Evolutionary conservation across 495 filamentous ascomycete genomes (phyloP).

Genomic region (Tuber borchii): DNA sequence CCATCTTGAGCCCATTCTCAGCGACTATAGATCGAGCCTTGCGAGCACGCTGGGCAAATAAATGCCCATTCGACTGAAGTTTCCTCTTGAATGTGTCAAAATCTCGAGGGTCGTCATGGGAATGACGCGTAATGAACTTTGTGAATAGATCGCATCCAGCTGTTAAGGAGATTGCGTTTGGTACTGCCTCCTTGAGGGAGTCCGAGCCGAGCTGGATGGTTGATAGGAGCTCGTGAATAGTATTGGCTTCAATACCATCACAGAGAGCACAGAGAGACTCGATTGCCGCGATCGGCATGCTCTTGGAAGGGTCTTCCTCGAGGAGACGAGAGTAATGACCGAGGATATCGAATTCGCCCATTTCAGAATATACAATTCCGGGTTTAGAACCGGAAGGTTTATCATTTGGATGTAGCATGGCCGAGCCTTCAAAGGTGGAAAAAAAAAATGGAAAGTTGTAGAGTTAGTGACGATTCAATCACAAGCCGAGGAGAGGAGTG

Average conservation of each 20-base stretch:
- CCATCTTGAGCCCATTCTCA: constrained; percentile 63
- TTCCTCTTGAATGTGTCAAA: constrained; percentile 79
- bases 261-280: constrained; percentile 83
- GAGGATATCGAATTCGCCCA: constrained; percentile 40
- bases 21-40: constrained; percentile 77
- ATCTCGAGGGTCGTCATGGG: constrained; percentile 51
- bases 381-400: constrained; percentile 25
- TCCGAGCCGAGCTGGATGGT: constrained; percentile 67
- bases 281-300: constrained; percentile 93
- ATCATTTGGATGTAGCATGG: constrained; percentile 9
- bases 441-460: neutral
- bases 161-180: constrained; percentile 83
- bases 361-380: constrained; percentile 37
- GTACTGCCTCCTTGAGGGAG: constrained; percentile 64
- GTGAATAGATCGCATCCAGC: constrained; percentile 95
- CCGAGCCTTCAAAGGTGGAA: neutral
- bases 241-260: constrained; percentile 64
- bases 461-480: neutral
- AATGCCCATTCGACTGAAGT: constrained; percentile 69
- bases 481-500: neutral
- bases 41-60: constrained; percentile 85
- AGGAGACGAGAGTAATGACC: constrained; percentile 36
- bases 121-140: constrained; percentile 69
- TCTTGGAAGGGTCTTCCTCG: constrained; percentile 64
- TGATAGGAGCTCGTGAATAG: constrained; percentile 87